phyloP scores from a whole-genome alignment of 2,329 filamentous ascomycete species.

The Botrytis medusae region DNA sequence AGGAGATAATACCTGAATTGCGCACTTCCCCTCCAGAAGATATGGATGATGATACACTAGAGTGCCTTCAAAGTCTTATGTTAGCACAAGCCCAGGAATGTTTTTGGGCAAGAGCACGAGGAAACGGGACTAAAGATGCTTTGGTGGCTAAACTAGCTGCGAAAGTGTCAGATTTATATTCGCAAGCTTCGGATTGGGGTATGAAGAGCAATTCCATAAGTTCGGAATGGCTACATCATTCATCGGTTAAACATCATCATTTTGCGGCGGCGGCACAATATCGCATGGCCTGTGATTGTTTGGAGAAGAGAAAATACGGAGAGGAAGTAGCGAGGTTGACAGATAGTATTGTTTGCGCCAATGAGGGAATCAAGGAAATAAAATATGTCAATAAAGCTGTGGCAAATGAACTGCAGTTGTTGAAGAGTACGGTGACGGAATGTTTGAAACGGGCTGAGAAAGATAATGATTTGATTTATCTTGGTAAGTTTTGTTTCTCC shows the following conservation, averaged over 20 bases:
- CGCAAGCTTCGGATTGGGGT: constrained; percentile 77
- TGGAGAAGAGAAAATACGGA: constrained; percentile 92
- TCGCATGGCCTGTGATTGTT: constrained; percentile 80
- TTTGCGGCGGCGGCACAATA: constrained; percentile 96
- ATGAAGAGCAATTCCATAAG: constrained; percentile 87
- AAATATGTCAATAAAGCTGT: constrained; percentile 81
- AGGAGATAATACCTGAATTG: constrained; percentile 75
- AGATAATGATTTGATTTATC: constrained; percentile 94
- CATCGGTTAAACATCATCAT: constrained; percentile 95
- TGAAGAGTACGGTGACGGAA: constrained; percentile 81
- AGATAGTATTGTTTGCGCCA: constrained; percentile 79
- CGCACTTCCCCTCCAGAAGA: constrained; percentile 86
- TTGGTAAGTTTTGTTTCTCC: constrained; percentile 53
- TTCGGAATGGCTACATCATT: constrained; percentile 96
- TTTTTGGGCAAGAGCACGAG: constrained; percentile 96
- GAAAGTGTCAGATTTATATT: constrained; percentile 88
- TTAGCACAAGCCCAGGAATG: constrained; percentile 95
- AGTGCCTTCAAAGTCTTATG: constrained; percentile 78
- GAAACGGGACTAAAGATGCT: constrained; percentile 88
- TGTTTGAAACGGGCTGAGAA: constrained; percentile 90
- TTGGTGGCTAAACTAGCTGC: constrained; percentile 90
- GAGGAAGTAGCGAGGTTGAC: constrained; percentile 87
- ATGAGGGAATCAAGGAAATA: constrained; percentile 81
- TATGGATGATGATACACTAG: constrained; percentile 86
- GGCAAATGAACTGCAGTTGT: constrained; percentile 73